A percentile compares a stretch with the other conserved stretches of the same genome.
Evolutionary conservation across 768 basidiomycete genomes (phyloP).

Genomic region (Piloderma croceum): DNA sequence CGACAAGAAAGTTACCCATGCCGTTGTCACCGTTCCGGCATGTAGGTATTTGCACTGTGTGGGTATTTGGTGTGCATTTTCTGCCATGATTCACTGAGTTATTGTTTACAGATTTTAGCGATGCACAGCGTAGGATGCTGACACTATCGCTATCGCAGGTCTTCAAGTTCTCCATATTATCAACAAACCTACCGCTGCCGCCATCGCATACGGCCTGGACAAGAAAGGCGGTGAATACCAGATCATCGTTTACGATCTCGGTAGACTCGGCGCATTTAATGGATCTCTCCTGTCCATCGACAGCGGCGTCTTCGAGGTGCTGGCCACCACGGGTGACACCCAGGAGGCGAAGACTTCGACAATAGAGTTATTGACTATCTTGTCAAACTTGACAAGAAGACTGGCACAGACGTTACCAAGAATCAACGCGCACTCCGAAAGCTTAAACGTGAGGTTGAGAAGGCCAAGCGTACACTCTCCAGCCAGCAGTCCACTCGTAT

Average conservation of each 20-base stretch:
- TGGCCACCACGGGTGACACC: slow-evolving; percentile 91
- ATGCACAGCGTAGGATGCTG: slow-evolving; percentile 97
- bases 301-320: slow-evolving; percentile 86
- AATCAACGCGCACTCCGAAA: slow-evolving; percentile 86
- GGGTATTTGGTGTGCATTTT: no score
- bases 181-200: slow-evolving; percentile 96
- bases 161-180: slow-evolving; percentile 94
- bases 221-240: slow-evolving; percentile 92
- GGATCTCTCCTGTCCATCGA: slow-evolving; percentile 94
- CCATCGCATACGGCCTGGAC: slow-evolving; percentile 97
- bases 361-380: slow-evolving; percentile 90
- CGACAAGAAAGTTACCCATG: slow-evolving; percentile 92
- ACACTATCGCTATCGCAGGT: slow-evolving; percentile 85
- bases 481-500: slow-evolving; percentile 86
- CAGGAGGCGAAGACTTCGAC: slow-evolving; percentile 95
- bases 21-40: slow-evolving; percentile 96
- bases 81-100: slow-evolving; percentile 2
- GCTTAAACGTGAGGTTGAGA: slow-evolving; percentile 90
- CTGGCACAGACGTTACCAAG: slow-evolving; percentile 72
- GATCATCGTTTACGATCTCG: slow-evolving; percentile 97
- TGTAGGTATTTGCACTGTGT: slow-evolving; percentile 42
- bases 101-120: slow-evolving; percentile 78
- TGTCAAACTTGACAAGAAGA: slow-evolving; percentile 87
- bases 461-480: slow-evolving; percentile 90
- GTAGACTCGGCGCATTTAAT: slow-evolving; percentile 98